Conservation (phyloP, 441 rosid species). For the Biscutella laevigata region DNA sequence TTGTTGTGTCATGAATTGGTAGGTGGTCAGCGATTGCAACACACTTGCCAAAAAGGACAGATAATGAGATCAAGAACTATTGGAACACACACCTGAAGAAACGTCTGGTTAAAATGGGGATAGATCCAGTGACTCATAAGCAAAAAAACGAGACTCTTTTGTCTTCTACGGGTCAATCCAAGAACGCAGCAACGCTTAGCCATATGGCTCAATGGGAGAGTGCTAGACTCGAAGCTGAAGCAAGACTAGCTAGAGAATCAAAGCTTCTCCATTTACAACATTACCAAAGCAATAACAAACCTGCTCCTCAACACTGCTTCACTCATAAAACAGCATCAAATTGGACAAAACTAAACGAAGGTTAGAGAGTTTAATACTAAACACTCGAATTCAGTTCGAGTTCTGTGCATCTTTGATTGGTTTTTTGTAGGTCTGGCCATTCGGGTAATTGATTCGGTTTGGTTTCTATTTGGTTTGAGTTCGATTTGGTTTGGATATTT, state of each 20-base stretch:
- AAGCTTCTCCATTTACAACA: constrained; percentile 44
- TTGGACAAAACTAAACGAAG: constrained; percentile 26
- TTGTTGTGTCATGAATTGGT: background rate
- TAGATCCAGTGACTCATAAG: constrained; percentile 98
- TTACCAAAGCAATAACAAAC: constrained; percentile 14
- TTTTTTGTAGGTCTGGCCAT: too few relatives aligned
- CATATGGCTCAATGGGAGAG: constrained; percentile 99
- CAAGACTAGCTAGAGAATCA: constrained; percentile 77
- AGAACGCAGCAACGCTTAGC: constrained; percentile 79
- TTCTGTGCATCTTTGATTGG: background rate
- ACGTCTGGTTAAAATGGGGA: constrained; percentile 82
- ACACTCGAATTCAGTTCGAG: background rate
- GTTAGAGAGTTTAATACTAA: background rate
- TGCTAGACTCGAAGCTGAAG: constrained; percentile 95
- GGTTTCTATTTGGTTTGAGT: too few relatives aligned
- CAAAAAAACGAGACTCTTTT: constrained; percentile 65
- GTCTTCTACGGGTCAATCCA: constrained; percentile 55
- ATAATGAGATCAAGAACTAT: constrained; percentile 94
- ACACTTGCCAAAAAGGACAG: too few relatives aligned
- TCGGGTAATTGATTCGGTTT: too few relatives aligned
- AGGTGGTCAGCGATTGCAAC: constrained; percentile 99
- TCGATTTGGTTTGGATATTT: too few relatives aligned
- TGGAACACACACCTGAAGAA: constrained; percentile 99
- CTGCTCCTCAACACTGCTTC: constrained; percentile 15
- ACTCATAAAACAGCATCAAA: constrained; percentile 12